These are phyloP conservation scores for Dactylonectria macrodidyma DNA, from an alignment of 2,329 filamentous ascomycete genomes.

Conservation along the genomic window DNA sequence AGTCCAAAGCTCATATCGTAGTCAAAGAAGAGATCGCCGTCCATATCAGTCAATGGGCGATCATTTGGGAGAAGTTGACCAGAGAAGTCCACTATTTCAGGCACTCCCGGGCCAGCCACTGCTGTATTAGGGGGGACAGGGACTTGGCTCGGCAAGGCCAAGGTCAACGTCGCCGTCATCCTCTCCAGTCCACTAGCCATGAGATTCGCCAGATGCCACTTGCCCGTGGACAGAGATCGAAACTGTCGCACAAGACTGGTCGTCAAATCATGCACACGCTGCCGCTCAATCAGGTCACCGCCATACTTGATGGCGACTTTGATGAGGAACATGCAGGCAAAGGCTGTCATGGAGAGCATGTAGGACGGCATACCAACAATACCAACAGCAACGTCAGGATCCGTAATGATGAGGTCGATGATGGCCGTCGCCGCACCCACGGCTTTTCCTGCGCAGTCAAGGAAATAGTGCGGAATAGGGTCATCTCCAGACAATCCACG, in stretches of 20 bases:
- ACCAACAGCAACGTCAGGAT: slow-evolving; percentile 58
- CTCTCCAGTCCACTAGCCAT: slow-evolving; percentile 64
- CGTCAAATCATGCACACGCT: slow-evolving; percentile 56
- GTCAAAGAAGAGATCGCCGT: slow-evolving; percentile 47
- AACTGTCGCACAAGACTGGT: slow-evolving; percentile 58
- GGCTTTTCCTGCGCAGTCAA: slow-evolving; percentile 52
- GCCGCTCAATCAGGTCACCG: slow-evolving; percentile 58
- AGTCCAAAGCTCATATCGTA: slow-evolving; percentile 50
- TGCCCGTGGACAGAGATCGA: slow-evolving; percentile 57
- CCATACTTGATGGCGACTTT: slow-evolving; percentile 62
- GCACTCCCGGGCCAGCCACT: slow-evolving; percentile 25
- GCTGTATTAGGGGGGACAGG: slow-evolving; percentile 22
- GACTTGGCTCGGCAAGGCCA: slow-evolving; percentile 34
- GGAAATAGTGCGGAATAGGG: slow-evolving; percentile 53
- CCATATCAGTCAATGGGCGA: slow-evolving; percentile 43
- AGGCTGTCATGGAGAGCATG: slow-evolving; percentile 67
- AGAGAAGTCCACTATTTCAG: slow-evolving; percentile 38
- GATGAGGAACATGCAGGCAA: slow-evolving; percentile 67
- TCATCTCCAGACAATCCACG: slow-evolving; percentile 54
- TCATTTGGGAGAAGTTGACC: slow-evolving; percentile 39
- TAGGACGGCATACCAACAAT: slow-evolving; percentile 64
- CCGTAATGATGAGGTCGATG: slow-evolving; percentile 60
- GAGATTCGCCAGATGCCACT: slow-evolving; percentile 63
- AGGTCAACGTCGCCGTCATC: slow-evolving; percentile 48
- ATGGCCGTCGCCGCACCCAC: slow-evolving; percentile 59